Evolutionary conservation across 768 basidiomycete species (phyloP).

Genomic region (Infundibulicybe gibba): DNA sequence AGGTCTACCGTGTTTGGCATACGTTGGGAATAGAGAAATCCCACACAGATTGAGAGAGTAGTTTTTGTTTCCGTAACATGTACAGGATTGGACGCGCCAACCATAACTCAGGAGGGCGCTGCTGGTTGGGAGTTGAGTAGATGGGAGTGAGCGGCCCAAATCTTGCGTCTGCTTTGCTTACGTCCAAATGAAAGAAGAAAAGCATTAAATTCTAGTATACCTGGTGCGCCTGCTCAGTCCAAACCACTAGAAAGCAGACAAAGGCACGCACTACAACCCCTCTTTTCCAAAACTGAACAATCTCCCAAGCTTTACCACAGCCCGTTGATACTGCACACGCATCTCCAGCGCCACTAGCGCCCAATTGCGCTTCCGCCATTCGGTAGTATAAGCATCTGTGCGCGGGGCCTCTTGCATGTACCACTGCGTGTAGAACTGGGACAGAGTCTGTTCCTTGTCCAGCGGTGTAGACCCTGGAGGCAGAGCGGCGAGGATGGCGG

Average conservation of each 20-base stretch:
- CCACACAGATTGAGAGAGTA: too few species aligned
- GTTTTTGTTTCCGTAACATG: too few species aligned
- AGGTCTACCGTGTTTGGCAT: too few species aligned
- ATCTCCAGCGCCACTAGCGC: constrained; percentile 54
- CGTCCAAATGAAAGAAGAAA: too few species aligned
- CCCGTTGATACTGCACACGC: constrained; percentile 48
- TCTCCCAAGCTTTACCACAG: constrained; percentile 28
- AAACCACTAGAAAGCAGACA: neutral
- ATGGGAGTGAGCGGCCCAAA: too few species aligned
- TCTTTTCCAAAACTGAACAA: constrained; percentile 17
- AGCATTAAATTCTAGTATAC: too few species aligned
- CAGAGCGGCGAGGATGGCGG: constrained; percentile 51
- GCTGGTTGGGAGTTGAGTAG: too few species aligned
- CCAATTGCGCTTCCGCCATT: constrained; percentile 65
- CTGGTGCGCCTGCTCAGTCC: too few species aligned
- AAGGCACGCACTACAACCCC: neutral
- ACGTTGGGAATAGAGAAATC: too few species aligned
- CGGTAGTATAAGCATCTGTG: constrained; percentile 55
- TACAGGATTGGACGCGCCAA: too few species aligned
- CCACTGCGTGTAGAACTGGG: constrained; percentile 75
- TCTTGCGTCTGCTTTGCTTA: too few species aligned
- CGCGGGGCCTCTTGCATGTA: constrained; percentile 59
- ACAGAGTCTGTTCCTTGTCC: constrained; percentile 65
- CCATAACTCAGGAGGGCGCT: too few species aligned
- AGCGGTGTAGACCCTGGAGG: constrained; percentile 44